Conservation (phyloP, 2,329 filamentous ascomycete genomes). For the Mariannaea sp. region DNA sequence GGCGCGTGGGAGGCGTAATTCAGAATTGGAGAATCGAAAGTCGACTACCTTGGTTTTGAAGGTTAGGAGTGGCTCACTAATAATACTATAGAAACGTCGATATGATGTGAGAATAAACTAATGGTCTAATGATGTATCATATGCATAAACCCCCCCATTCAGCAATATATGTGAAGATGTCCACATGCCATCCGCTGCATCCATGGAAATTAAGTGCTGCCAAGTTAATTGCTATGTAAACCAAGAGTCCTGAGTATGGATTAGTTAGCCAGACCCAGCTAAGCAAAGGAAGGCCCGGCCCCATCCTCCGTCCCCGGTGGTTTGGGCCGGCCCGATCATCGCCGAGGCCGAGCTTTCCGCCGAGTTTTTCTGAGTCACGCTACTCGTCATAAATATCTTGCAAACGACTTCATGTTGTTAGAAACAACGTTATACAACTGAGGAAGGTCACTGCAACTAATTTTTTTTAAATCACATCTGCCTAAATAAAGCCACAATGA, state of each 20-base stretch:
- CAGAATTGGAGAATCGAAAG: background rate
- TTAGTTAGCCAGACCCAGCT: too few relatives aligned
- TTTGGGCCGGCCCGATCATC: background rate
- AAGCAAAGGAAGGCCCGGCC: background rate
- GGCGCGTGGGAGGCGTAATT: background rate
- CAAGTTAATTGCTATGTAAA: too few relatives aligned
- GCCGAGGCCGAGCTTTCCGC: background rate
- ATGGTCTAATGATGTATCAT: too few relatives aligned
- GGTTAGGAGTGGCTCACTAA: background rate
- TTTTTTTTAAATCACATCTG: background rate
- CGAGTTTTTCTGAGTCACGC: background rate
- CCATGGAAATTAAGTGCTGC: too few relatives aligned
- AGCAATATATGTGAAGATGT: too few relatives aligned
- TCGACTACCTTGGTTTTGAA: too few relatives aligned
- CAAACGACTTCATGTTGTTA: too few relatives aligned
- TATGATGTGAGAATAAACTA: too few relatives aligned
- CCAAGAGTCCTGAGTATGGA: too few relatives aligned
- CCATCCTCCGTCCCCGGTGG: background rate
- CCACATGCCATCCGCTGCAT: too few relatives aligned
- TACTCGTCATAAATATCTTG: background rate
- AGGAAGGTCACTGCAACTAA: background rate
- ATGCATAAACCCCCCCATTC: too few relatives aligned
- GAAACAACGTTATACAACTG: background rate
- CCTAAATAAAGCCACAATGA: slow-evolving; percentile 1
- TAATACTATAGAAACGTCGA: too few relatives aligned